Conservation (phyloP, 371 early-diverging fungal genomes). For the Mortierella sp. region DNA sequence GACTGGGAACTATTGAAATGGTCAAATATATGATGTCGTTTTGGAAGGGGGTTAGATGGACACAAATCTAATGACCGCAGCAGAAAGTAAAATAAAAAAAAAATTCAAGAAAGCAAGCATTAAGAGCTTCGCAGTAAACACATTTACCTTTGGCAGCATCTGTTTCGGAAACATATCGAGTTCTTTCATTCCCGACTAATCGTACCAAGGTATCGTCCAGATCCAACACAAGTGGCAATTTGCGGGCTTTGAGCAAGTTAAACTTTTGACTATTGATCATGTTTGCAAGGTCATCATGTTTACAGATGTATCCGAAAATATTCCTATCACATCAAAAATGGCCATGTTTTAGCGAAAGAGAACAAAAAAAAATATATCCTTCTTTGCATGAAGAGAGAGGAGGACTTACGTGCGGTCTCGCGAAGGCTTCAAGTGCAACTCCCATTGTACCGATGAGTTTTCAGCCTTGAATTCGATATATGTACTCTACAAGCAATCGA, state of each 20-base stretch:
- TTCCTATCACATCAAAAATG: slow-evolving; percentile 33
- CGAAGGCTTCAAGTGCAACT: slow-evolving; percentile 79
- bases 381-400: not conserved
- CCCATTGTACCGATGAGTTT: slow-evolving; percentile 69
- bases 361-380: not conserved
- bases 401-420: slow-evolving; percentile 70
- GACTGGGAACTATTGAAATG: slow-evolving; percentile 64
- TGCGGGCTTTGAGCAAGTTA: slow-evolving; percentile 58
- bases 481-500: slow-evolving; percentile 58
- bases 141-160: slow-evolving; percentile 60
- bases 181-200: slow-evolving; percentile 74
- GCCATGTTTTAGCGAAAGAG: no score
- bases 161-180: slow-evolving; percentile 75
- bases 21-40: not conserved
- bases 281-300: slow-evolving; percentile 66
- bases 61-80: not conserved
- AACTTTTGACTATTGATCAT: slow-evolving; percentile 56
- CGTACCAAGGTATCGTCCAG: slow-evolving; percentile 86
- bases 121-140: not conserved
- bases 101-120: not conserved
- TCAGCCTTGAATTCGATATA: slow-evolving; percentile 63
- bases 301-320: slow-evolving; percentile 78
- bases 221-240: slow-evolving; percentile 82
- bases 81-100: not conserved
- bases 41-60: not conserved